Evolutionary conservation across 768 basidiomycete genomes (phyloP).

Genomic region (Tylopilus felleus): DNA sequence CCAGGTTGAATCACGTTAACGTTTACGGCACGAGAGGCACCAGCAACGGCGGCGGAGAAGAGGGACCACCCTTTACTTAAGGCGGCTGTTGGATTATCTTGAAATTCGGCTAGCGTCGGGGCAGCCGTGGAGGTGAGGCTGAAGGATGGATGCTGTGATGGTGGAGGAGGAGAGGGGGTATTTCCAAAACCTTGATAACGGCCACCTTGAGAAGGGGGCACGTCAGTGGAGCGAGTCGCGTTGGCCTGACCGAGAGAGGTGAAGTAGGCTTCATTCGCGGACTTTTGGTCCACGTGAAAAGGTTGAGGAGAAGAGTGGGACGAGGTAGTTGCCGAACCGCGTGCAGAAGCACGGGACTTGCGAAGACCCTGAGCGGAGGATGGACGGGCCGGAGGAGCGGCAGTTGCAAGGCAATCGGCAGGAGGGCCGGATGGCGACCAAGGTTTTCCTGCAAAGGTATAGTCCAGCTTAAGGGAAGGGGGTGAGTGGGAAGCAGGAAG

Average conservation of each 20-base stretch:
- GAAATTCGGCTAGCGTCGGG: constrained; percentile 76
- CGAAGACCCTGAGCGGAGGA: constrained; percentile 80
- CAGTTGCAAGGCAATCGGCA: constrained; percentile 35
- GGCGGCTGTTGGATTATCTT: constrained; percentile 82
- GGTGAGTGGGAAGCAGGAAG: constrained; percentile 14
- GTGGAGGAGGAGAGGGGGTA: constrained; percentile 62
- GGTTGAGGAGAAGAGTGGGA: neutral
- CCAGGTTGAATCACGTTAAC: constrained; percentile 91
- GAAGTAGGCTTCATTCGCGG: constrained; percentile 87
- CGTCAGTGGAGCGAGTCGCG: constrained; percentile 65
- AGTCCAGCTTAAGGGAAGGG: constrained; percentile 61
- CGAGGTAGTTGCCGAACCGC: constrained; percentile 41
- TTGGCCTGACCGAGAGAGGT: constrained; percentile 81
- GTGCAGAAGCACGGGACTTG: constrained; percentile 75
- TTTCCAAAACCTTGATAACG: constrained; percentile 91
- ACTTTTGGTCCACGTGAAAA: constrained; percentile 53
- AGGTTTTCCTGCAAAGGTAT: constrained; percentile 63
- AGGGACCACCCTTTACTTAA: constrained; percentile 94
- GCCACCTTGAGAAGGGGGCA: constrained; percentile 93
- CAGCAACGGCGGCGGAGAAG: constrained; percentile 81
- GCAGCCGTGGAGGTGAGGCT: constrained; percentile 75
- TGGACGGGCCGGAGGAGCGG: constrained; percentile 51
- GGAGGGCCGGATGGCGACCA: constrained; percentile 82
- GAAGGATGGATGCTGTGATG: constrained; percentile 61
- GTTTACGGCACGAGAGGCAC: constrained; percentile 73